A percentile compares a stretch with the other conserved stretches of the same genome.
These are phyloP conservation scores for Yamadazyma friedrichii DNA, from an alignment of 1,139 yeast species.

Conservation along the genomic window DNA sequence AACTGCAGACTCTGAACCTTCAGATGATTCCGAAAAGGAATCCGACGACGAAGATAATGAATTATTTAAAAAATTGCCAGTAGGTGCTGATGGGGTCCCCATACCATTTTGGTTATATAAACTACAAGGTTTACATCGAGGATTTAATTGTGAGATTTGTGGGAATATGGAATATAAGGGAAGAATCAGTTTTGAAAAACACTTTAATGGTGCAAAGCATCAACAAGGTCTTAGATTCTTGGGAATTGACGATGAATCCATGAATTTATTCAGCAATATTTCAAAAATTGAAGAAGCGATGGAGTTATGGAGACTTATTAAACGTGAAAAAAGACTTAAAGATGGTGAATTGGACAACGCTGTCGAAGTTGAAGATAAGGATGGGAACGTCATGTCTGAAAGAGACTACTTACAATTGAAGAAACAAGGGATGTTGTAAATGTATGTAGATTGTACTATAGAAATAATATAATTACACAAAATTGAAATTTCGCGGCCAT, in stretches of 20 bases:
- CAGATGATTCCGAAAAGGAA: slow-evolving; percentile 18
- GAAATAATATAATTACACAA: neutral
- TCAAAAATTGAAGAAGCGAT: slow-evolving; percentile 67
- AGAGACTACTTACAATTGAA: slow-evolving; percentile 80
- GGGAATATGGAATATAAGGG: slow-evolving; percentile 78
- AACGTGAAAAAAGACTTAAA: slow-evolving; percentile 34
- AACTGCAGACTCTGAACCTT: slow-evolving; percentile 33
- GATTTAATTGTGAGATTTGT: slow-evolving; percentile 82
- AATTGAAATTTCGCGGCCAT: neutral
- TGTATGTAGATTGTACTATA: neutral
- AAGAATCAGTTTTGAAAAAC: slow-evolving; percentile 66
- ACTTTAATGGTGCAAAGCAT: slow-evolving; percentile 71
- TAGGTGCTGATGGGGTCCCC: slow-evolving; percentile 89
- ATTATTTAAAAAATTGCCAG: slow-evolving; percentile 54
- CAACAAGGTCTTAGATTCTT: slow-evolving; percentile 70
- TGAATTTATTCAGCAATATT: slow-evolving; percentile 60
- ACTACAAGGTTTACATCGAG: slow-evolving; percentile 77
- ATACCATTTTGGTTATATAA: slow-evolving; percentile 94
- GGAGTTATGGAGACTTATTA: slow-evolving; percentile 51
- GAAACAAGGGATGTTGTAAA: slow-evolving; percentile 63
- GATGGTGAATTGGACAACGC: slow-evolving; percentile 53
- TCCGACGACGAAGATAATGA: slow-evolving; percentile 21
- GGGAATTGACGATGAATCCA: slow-evolving; percentile 54
- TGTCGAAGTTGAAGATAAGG: slow-evolving; percentile 84
- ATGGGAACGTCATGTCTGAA: slow-evolving; percentile 89